A percentile compares a stretch with the other conserved stretches of the same genome.
Evolutionary conservation across 169 alveolate genomes (phyloP).

Genomic region (Babesia ovata): DNA sequence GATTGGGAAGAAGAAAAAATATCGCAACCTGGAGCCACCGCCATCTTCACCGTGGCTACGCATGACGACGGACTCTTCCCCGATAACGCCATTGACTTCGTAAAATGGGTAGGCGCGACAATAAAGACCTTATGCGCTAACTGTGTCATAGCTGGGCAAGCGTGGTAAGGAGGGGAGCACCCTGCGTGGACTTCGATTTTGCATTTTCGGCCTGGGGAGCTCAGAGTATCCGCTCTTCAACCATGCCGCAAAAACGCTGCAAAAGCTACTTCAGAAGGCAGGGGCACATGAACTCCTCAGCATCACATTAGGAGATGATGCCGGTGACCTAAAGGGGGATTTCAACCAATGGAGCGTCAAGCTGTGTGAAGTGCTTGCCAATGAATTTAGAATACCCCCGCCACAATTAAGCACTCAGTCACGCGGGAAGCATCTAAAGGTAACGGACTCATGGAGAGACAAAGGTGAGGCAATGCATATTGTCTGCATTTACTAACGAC

Average conservation of each 20-base stretch:
- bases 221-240: conserved; percentile 72
- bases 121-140: neutral
- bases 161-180: conserved; percentile 33
- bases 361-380: conserved; percentile 53
- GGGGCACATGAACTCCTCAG: conserved; percentile 56
- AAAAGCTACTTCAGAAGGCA: conserved; percentile 51
- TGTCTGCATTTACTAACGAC: neutral
- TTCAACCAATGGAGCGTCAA: conserved; percentile 72
- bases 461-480: conserved; percentile 32
- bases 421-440: neutral
- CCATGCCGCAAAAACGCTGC: conserved; percentile 70
- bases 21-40: conserved; percentile 12
- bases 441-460: conserved; percentile 54
- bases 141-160: conserved; percentile 61
- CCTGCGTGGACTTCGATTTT: conserved; percentile 53
- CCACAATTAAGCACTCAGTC: conserved; percentile 6
- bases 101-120: conserved; percentile 46
- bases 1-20: conserved; percentile 37
- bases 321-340: conserved; percentile 71
- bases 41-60: conserved; percentile 76
- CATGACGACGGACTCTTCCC: conserved; percentile 85
- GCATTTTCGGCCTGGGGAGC: conserved; percentile 79
- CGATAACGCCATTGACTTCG: conserved; percentile 73
- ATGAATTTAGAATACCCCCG: conserved; percentile 1
- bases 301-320: conserved; percentile 76